A percentile compares a stretch with the other conserved stretches of the same genome.
These are phyloP conservation scores for Fusarium avenaceum DNA, from an alignment of 2,329 filamentous ascomycete species.

Conservation along the genomic window DNA sequence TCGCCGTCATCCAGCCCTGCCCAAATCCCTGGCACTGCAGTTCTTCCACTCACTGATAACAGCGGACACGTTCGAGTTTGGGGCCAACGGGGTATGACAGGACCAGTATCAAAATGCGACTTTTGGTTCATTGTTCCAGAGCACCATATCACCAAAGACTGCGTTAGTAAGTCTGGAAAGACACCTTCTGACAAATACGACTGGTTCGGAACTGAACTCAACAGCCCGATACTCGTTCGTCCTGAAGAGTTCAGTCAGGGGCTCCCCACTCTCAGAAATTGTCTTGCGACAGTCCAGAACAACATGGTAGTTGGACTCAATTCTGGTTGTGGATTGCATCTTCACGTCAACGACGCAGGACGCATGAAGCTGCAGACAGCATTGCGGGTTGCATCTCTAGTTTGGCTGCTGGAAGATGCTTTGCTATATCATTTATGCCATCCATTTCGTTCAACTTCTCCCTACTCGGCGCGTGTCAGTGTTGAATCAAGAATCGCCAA, in stretches of 20 bases:
- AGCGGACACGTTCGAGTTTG: slow-evolving; percentile 39
- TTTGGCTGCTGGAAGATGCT: slow-evolving; percentile 42
- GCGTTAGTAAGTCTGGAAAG: slow-evolving; percentile 26
- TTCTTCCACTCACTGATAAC: slow-evolving; percentile 25
- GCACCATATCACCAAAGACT: slow-evolving; percentile 40
- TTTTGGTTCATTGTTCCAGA: slow-evolving; percentile 46
- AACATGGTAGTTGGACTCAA: slow-evolving; percentile 46
- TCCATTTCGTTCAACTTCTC: slow-evolving; percentile 39
- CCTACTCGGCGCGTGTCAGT: slow-evolving; percentile 36
- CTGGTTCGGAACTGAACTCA: slow-evolving; percentile 49
- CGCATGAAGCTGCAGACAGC: slow-evolving; percentile 38
- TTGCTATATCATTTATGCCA: slow-evolving; percentile 46
- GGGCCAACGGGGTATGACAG: slow-evolving; percentile 24
- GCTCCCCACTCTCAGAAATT: slow-evolving; percentile 42
- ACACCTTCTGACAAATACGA: slow-evolving; percentile 38
- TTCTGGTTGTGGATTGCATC: slow-evolving; percentile 45
- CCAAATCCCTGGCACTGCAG: slow-evolving; percentile 13
- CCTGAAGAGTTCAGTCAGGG: slow-evolving; percentile 34
- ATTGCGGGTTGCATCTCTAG: slow-evolving; percentile 39
- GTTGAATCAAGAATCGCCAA: slow-evolving; percentile 37
- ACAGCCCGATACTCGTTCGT: slow-evolving; percentile 42
- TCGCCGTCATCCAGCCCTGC: slow-evolving; percentile 18
- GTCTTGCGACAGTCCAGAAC: slow-evolving; percentile 33
- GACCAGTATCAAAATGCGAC: slow-evolving; percentile 14
- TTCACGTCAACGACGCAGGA: slow-evolving; percentile 45